Evolutionary conservation across 148 eudicot genomes (phyloP).

Genomic region (Camellia japonica): DNA sequence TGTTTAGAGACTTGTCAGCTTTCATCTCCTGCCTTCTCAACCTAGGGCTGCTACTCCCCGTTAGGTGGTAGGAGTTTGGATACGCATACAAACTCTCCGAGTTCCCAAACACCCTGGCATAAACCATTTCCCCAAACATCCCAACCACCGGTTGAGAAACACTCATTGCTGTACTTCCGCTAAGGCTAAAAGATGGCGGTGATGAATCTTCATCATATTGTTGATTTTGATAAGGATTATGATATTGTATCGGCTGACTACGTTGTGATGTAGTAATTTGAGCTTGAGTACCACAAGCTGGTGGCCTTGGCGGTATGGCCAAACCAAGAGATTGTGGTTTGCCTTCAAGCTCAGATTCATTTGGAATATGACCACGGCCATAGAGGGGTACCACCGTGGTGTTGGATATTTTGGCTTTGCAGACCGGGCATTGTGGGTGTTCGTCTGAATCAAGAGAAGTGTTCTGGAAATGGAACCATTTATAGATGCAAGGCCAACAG

Average conservation of each 20-base stretch:
- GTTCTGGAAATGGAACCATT: constrained; percentile 65
- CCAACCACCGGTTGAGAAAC: constrained; percentile 38
- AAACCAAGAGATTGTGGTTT: constrained; percentile 22
- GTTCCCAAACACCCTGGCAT: constrained; percentile 67
- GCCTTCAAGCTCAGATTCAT: constrained; percentile 17
- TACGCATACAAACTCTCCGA: constrained; percentile 43
- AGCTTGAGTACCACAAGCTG: constrained; percentile 48
- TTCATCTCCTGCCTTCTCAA: constrained; percentile 60
- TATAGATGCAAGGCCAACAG: constrained; percentile 93
- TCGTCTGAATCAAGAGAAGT: constrained; percentile 48
- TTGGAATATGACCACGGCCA: constrained; percentile 49
- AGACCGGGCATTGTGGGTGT: constrained; percentile 73
- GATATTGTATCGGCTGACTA: constrained; percentile 29
- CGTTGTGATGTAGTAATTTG: constrained; percentile 34
- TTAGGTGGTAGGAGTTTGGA: constrained; percentile 44
- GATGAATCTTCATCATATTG: constrained; percentile 29
- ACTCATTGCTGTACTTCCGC: constrained; percentile 23
- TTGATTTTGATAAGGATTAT: constrained; percentile 34
- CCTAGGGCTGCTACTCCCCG: constrained; percentile 42
- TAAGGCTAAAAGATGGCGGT: constrained; percentile 18
- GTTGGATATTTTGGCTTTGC: constrained; percentile 75
- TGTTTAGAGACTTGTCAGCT: constrained; percentile 55
- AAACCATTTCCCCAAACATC: constrained; percentile 82
- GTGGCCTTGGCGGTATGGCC: constrained; percentile 63
- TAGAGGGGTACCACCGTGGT: constrained; percentile 69